Base-by-base conservation (phyloP, 306 rosid genomes). In the Quercus glauca region DNA sequence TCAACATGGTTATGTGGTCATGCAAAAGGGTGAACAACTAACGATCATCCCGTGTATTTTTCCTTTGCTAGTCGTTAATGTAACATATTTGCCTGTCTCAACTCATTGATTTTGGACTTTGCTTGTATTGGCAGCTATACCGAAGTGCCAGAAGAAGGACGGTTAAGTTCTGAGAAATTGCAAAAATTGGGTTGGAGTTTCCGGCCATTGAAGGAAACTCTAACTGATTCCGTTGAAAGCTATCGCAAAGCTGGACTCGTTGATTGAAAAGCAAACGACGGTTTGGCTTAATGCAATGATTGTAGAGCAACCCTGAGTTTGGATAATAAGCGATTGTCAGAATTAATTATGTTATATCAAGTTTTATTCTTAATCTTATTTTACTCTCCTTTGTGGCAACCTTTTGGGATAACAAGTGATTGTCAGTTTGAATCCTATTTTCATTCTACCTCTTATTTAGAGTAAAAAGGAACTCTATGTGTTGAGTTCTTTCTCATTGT, bases 171-270 rank as follows among this genome's bases (percentile, higher is more conserved):
- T 31, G 89, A 88, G 78, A 92, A 87, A 79, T 77, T 91, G 86
- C 85, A 83, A 52, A 79, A 45, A 25, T 86, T 92, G 78, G 93
- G 89, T 65, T 92, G 92, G 91, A 86, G 76, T 64, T 81, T 26
- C 81, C 86, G 90, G 83, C 55, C 92, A 41, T 21, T 87, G 58
- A 90, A 91, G 79, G 92, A 92, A 55, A 89, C 87, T 73, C 75
- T 89, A 12, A 41, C 61, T 69, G 97, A 89, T 84, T 85, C 91
- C 77, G 87, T 92, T 25, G 78, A 86, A 76, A 89, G 87, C 74
- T 89, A 80, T 67, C 21, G 41, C 20, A 68, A 81, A 8, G 83
- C 74, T 21, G 88, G 91, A 4, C 67, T 81, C 12, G 17, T 88
- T 18, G 77, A 77, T 63, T 76, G 76, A 69, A 17, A 20, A 26